These are phyloP conservation scores for Aspergillus ochraceoroseus DNA, from an alignment of 2,329 filamentous ascomycete species.

Conservation along the genomic window DNA sequence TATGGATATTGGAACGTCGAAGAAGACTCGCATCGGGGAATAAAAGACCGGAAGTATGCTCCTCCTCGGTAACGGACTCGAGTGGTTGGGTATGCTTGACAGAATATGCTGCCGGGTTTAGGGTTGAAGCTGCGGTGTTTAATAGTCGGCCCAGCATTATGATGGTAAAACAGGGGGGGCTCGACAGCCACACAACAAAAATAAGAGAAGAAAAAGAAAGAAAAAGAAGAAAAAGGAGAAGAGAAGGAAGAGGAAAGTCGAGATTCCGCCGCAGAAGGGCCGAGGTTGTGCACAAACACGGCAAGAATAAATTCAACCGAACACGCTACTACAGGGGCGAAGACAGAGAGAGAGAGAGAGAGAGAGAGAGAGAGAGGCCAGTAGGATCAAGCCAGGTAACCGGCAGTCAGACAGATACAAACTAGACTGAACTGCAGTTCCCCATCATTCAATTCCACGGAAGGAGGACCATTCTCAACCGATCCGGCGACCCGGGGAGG, in stretches of 20 bases:
- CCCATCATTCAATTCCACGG: slow-evolving; percentile 32
- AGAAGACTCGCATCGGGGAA: slow-evolving; percentile 45
- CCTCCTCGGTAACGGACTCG: slow-evolving; percentile 48
- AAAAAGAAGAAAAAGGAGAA: slow-evolving; percentile 8
- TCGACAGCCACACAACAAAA: slow-evolving; percentile 16
- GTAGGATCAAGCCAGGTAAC: slow-evolving; percentile 9
- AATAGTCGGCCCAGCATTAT: slow-evolving; percentile 44
- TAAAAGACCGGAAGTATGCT: slow-evolving; percentile 46
- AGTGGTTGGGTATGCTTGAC: slow-evolving; percentile 38
- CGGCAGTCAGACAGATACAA: slow-evolving; percentile 29
- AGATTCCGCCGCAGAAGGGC: not conserved
- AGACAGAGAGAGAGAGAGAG: slow-evolving; percentile 6
- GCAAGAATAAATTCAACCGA: not conserved
- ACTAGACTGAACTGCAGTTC: slow-evolving; percentile 31
- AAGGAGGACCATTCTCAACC: slow-evolving; percentile 23
- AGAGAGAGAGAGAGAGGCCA: slow-evolving; percentile 8
- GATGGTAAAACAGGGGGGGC: slow-evolving; percentile 16
- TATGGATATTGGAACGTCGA: slow-evolving; percentile 39
- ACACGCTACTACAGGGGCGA: too few species aligned
- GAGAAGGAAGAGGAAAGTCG: slow-evolving; percentile 6
- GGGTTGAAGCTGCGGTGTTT: slow-evolving; percentile 42
- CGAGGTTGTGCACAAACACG: slow-evolving; percentile 6
- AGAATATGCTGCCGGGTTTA: slow-evolving; percentile 41
- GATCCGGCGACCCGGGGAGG: slow-evolving; percentile 9
- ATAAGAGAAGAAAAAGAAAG: slow-evolving; percentile 10